A percentile compares a stretch with the other conserved stretches of the same genome.
These are phyloP conservation scores for Ascoidea tarda DNA, from an alignment of 805 yeast genomes.

Conservation along the genomic window DNA sequence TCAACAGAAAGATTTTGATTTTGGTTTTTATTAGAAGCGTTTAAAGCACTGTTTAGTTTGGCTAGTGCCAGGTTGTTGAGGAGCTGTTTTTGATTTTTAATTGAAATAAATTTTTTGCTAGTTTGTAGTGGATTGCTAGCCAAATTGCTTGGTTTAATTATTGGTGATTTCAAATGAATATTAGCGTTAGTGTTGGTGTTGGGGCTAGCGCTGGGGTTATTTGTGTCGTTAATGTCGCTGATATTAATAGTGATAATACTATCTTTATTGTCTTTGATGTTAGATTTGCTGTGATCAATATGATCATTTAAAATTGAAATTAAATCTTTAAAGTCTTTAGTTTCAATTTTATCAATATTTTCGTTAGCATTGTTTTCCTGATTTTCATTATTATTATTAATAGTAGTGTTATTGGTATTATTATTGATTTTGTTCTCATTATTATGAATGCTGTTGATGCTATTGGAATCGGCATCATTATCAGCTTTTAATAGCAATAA, in stretches of 20 bases:
- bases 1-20: no score
- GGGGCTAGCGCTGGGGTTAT: background rate
- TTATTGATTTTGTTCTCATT: background rate
- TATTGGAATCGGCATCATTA: slow-evolving; percentile 1
- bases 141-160: slow-evolving; percentile 28
- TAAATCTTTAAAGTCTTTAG: background rate
- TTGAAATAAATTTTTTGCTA: slow-evolving; percentile 49
- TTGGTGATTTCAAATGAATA: background rate
- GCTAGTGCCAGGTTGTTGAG: background rate
- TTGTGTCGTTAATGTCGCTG: background rate
- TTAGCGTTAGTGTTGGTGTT: background rate
- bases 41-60: background rate
- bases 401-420: background rate
- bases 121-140: slow-evolving; percentile 62
- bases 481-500: slow-evolving; percentile 4
- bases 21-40: no score
- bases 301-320: background rate
- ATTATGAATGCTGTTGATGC: background rate
- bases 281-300: no score
- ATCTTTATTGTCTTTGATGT: no score
- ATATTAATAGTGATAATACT: background rate
- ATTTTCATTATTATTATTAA: background rate
- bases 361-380: background rate
- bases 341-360: slow-evolving; percentile 1
- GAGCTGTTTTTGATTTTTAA: slow-evolving; percentile 24